These are phyloP conservation scores for Coniophora puteana DNA, from an alignment of 1,284 basidiomycete species.

Conservation along the genomic window DNA sequence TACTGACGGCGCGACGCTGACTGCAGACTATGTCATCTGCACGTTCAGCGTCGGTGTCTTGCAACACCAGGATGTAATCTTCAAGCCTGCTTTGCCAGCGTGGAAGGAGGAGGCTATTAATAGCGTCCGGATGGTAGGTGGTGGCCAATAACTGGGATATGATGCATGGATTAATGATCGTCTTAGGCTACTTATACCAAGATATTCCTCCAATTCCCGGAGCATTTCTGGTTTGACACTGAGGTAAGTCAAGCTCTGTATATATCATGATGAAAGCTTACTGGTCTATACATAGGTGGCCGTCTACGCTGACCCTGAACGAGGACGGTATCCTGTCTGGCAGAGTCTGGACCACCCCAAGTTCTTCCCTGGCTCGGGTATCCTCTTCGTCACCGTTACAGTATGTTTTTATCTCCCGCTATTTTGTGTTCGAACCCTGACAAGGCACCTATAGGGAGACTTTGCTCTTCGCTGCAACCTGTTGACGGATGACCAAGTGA, in stretches of 20 bases:
- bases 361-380: constrained; percentile 59
- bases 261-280: neutral
- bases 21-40: constrained; percentile 53
- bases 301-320: constrained; percentile 59
- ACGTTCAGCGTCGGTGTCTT: constrained; percentile 65
- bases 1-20: constrained; percentile 38
- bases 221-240: constrained; percentile 68
- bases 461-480: constrained; percentile 55
- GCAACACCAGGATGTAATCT: constrained; percentile 57
- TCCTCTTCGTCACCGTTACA: constrained; percentile 65
- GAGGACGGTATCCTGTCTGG: constrained; percentile 69
- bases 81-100: constrained; percentile 51
- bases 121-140: constrained; percentile 56
- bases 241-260: constrained; percentile 36
- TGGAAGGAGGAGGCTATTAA: constrained; percentile 68
- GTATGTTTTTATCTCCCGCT: constrained; percentile 30
- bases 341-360: constrained; percentile 59
- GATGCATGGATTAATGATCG: neutral
- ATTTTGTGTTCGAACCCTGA: neutral
- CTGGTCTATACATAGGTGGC: constrained; percentile 39
- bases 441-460: constrained; percentile 40
- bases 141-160: neutral
- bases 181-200: constrained; percentile 60
- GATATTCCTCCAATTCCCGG: constrained; percentile 63
- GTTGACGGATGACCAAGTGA: constrained; percentile 43